phyloP scores from a whole-genome alignment of 176 grass and related monocot species.

The Alloteropsis semialata region DNA sequence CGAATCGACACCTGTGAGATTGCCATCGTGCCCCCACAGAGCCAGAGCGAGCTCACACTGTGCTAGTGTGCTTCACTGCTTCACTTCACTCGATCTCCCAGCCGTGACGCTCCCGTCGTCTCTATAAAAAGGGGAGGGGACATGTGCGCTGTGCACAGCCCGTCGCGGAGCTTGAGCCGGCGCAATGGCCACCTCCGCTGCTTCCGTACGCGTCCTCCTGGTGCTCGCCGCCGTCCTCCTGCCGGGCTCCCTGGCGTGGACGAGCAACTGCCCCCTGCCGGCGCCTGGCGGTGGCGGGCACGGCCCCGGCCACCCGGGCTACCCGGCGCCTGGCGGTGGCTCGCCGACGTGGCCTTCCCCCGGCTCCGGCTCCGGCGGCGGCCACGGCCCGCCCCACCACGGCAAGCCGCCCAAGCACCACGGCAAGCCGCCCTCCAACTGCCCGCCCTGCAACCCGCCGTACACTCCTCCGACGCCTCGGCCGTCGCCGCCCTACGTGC shows the following conservation, averaged over 20 bases:
- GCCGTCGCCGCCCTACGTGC: not conserved
- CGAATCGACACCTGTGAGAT: not conserved
- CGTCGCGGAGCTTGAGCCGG: not conserved
- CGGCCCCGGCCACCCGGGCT: not conserved
- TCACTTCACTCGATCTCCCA: not conserved
- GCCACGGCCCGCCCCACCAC: conserved; percentile 21
- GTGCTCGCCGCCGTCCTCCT: conserved; percentile 24
- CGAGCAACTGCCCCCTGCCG: conserved; percentile 7
- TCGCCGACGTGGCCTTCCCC: conserved; percentile 8
- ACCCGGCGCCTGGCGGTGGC: conserved; percentile 18
- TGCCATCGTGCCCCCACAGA: not conserved
- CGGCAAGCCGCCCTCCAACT: not conserved
- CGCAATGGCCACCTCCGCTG: conserved; percentile 13
- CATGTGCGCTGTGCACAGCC: not conserved
- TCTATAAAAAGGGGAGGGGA: not conserved
- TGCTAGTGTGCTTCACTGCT: not conserved
- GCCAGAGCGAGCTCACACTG: not conserved
- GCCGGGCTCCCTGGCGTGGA: conserved; percentile 27
- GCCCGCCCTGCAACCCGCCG: conserved; percentile 13
- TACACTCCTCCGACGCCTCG: not conserved
- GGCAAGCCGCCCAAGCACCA: conserved; percentile 49
- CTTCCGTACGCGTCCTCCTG: conserved; percentile 2
- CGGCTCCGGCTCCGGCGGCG: not conserved
- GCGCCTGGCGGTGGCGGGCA: not conserved
- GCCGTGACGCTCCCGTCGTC: not conserved